Percentiles rank a stretch among this genome's conserved stretches.
These are phyloP conservation scores for Hordeum vulgare DNA, from an alignment of 176 grass and related monocot genomes.

Conservation along the genomic window MorexV3_pseudomolecules_assembly NC_058524.1:163308140-163308639, in stretches of 20 bases:
- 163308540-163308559: no score
- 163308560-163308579: no score
- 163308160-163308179: not conserved
- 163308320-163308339: not conserved
- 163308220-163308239: not conserved
- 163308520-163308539: no score
- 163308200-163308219: no score
- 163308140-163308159: not conserved
- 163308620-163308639: no score
- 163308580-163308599: no score
- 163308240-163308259: not conserved
- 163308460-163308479: not conserved
- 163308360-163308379: not conserved
- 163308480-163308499: no score
- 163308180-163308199: not conserved
- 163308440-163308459: not conserved
- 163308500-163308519: no score
- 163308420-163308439: not conserved
- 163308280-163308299: not conserved
- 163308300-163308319: not conserved
- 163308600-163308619: no score
- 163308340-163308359: not conserved
- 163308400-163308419: not conserved
- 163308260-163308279: not conserved
- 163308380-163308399: not conserved